A percentile compares a stretch with the other conserved stretches of the same genome.
Evolutionary conservation across 1,284 basidiomycete species (phyloP).

Genomic region (Neotropicomus parvogracilis): DNA sequence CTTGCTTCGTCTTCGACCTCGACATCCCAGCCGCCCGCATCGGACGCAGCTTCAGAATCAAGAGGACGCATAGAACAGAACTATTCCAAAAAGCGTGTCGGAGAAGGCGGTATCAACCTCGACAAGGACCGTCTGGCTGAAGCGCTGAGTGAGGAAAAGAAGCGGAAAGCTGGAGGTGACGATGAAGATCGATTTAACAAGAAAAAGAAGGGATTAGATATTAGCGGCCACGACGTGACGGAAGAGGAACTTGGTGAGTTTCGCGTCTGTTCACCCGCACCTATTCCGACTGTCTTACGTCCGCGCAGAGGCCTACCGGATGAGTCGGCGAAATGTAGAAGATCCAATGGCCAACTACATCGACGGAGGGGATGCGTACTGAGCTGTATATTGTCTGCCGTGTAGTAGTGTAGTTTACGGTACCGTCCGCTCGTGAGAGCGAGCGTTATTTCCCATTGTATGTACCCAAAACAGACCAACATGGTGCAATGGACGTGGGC

Average conservation of each 20-base stretch:
- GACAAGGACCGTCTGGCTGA: constrained; percentile 66
- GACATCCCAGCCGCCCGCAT: constrained; percentile 23
- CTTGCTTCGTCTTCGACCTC: constrained; percentile 43
- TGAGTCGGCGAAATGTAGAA: constrained; percentile 65
- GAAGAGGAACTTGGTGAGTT: constrained; percentile 87
- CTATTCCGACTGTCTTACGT: constrained; percentile 14
- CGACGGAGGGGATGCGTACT: constrained; percentile 45
- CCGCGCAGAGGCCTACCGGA: constrained; percentile 76
- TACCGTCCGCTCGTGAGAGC: neutral
- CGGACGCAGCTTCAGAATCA: constrained; percentile 33
- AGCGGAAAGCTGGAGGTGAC: constrained; percentile 62
- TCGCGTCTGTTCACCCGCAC: constrained; percentile 6
- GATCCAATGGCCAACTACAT: constrained; percentile 90
- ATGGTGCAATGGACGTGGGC: constrained; percentile 14
- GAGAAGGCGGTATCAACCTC: constrained; percentile 70
- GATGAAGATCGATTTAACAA: constrained; percentile 59
- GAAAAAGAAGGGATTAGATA: constrained; percentile 50
- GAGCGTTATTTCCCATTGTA: constrained; percentile 30
- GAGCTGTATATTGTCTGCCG: constrained; percentile 15
- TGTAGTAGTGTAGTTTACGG: constrained; percentile 25
- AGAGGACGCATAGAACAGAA: constrained; percentile 53
- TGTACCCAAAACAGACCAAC: constrained; percentile 24
- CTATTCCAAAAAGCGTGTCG: constrained; percentile 65
- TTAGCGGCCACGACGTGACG: constrained; percentile 69
- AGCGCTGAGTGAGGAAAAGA: constrained; percentile 77